Conservation (phyloP, 139 green algal species). For the Chlorokybus atmophyticus region DNA sequence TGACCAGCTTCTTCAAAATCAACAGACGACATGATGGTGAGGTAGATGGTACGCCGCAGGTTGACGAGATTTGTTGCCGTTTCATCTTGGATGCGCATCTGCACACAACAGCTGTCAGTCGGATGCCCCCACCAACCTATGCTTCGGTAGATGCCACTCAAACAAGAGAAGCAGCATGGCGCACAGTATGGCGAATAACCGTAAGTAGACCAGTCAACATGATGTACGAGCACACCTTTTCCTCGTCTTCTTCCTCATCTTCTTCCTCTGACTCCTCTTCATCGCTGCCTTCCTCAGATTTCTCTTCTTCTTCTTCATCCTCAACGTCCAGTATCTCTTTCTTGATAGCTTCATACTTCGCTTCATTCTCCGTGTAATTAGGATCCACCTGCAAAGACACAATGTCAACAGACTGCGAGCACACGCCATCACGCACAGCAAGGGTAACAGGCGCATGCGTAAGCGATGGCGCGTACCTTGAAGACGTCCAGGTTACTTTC, state of each 20-base stretch:
- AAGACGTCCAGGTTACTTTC: constrained; percentile 82
- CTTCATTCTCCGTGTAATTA: constrained; percentile 57
- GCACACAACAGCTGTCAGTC: too few relatives aligned
- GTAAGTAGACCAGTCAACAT: too few relatives aligned
- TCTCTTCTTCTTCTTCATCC: constrained; percentile 26
- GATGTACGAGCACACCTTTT: too few relatives aligned
- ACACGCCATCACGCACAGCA: too few relatives aligned
- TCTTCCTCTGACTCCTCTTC: constrained; percentile 25
- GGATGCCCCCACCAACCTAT: too few relatives aligned
- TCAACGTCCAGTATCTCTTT: constrained; percentile 65
- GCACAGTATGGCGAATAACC: too few relatives aligned
- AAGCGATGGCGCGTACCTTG: too few relatives aligned
- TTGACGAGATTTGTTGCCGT: constrained; percentile 90
- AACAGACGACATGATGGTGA: constrained; percentile 94
- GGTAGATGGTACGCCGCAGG: constrained; percentile 94
- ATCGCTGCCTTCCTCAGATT: constrained; percentile 22
- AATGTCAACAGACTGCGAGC: too few relatives aligned
- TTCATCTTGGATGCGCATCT: constrained; percentile 20
- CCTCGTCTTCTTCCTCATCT: constrained; percentile 39
- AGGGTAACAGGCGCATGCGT: too few relatives aligned
- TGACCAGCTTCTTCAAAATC: constrained; percentile 99
- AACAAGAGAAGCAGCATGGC: too few relatives aligned
- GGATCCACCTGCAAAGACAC: constrained; percentile 55
- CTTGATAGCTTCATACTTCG: constrained; percentile 44
- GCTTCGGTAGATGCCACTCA: too few relatives aligned